Base-by-base conservation (phyloP, 2,329 filamentous ascomycete genomes). In the Rutstroemia sp. region DNA sequence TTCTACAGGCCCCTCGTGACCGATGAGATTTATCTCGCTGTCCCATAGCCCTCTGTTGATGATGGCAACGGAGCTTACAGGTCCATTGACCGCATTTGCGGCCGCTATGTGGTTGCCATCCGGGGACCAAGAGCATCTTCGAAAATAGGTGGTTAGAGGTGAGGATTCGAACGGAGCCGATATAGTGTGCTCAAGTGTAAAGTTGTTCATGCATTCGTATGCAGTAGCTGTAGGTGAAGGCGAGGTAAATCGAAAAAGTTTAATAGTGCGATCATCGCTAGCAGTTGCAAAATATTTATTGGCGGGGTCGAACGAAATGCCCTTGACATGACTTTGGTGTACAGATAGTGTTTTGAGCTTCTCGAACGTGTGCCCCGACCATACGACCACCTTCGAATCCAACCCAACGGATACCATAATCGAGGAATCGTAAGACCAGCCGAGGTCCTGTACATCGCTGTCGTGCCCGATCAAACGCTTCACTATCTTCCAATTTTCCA, bases 221-320 rank as follows among this genome's bases (percentile, higher is more conserved):
- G 92, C 85, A 1, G 90, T 95, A 38, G 94, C 90, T 70, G 96
- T 96, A 9, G 94, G 89, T 1, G 87, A 82, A 0, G 94, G 92
- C 1, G 92, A 88, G 2, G 89, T 96, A 71, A 96, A 99, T 58
- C 92, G 85, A 73, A 95, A 97, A 66, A 99, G 90, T 71, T 95
- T 95, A 73, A 99, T 95, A 2, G 91, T 92, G 58, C 94, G 85
- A 72, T 99, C 94, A 71, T 99, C 94, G 73, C 91, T 96, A 2
- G 95, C 92, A 0, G 95, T 99, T 16, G 95, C 94, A 72, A 99
- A 99, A 77, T 96, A 99, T 71, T 97, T 99, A 76, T 97, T 97
- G 44, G 94, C 94, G 0, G 94, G 94, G 69, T 99, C 94, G 69
- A 99, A 99, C 0, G 92, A 96, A 66, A 99, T 95, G 60, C 95